Evolutionary conservation across 2,329 filamentous ascomycete species (phyloP).

Genomic region (Aspergillus phoenicis): DNA sequence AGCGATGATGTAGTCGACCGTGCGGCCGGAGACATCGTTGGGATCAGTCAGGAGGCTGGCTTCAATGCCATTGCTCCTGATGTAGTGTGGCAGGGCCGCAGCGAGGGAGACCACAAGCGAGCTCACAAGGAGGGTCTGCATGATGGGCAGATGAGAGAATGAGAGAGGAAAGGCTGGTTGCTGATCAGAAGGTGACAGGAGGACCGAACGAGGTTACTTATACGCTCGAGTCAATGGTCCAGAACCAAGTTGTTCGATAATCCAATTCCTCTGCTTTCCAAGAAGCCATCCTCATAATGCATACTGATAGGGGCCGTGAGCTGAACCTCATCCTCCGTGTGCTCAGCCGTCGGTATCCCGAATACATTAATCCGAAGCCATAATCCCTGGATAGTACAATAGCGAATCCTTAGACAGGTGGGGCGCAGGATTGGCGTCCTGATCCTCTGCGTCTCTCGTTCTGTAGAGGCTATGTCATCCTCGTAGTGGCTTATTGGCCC

Average conservation of each 20-base stretch:
- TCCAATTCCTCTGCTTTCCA: neutral
- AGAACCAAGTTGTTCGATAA: neutral
- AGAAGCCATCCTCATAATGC: neutral
- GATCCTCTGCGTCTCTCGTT: neutral
- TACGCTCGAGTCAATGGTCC: neutral
- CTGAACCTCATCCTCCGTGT: neutral
- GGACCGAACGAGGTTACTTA: neutral
- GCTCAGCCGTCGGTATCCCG: neutral
- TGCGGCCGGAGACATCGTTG: slow-evolving; percentile 17
- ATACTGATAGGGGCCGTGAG: neutral
- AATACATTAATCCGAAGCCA: neutral
- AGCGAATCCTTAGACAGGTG: neutral
- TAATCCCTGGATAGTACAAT: too few species aligned
- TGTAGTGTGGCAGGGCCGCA: neutral
- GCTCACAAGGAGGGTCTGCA: neutral
- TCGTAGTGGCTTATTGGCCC: neutral
- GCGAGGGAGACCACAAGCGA: neutral
- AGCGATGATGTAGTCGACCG: slow-evolving; percentile 36
- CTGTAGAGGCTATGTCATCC: neutral
- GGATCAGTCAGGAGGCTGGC: slow-evolving; percentile 16
- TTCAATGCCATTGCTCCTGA: neutral
- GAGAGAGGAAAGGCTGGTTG: neutral
- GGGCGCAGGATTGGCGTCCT: slow-evolving; percentile 1
- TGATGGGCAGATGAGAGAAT: neutral
- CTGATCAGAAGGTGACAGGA: neutral